A percentile compares a stretch with the other conserved stretches of the same genome.
These are phyloP conservation scores for Chlamydomonas eustigma DNA, from an alignment of 139 green algal genomes.

Conservation along the genomic window DNA sequence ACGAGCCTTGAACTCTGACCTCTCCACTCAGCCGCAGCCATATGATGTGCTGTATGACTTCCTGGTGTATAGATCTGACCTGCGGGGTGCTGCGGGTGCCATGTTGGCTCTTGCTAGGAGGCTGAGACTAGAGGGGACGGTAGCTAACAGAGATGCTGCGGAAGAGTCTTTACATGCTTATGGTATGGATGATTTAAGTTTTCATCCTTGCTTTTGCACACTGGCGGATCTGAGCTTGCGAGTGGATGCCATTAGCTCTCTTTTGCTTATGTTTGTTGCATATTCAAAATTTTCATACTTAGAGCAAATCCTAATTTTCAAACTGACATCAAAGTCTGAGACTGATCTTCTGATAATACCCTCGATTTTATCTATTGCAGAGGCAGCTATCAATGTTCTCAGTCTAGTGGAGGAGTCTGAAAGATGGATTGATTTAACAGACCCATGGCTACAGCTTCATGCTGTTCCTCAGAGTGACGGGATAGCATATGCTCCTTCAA, in stretches of 20 bases:
- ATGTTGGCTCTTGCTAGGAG: slow-evolving; percentile 31
- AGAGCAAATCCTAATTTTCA: no score
- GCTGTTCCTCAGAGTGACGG: no score
- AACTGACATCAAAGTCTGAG: no score
- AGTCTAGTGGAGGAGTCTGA: slow-evolving; percentile 14
- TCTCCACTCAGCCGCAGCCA: slow-evolving; percentile 28
- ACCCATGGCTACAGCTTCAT: slow-evolving; percentile 39
- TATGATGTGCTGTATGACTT: slow-evolving; percentile 47
- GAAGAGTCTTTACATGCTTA: slow-evolving; percentile 27
- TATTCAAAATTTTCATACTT: no score
- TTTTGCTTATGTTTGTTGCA: no score
- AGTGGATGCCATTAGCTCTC: no score
- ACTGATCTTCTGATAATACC: background rate
- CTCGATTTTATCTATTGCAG: background rate
- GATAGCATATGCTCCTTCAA: no score
- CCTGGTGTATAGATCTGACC: slow-evolving; percentile 18
- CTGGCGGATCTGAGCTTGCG: no score
- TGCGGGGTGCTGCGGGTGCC: slow-evolving; percentile 23
- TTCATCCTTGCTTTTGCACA: no score
- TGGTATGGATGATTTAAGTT: no score
- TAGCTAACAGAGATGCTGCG: background rate
- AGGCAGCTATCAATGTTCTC: slow-evolving; percentile 17
- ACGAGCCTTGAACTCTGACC: slow-evolving; percentile 30
- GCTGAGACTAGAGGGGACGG: slow-evolving; percentile 20
- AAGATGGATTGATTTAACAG: slow-evolving; percentile 33